These are phyloP conservation scores for Trifolium dubium DNA, from an alignment of 306 rosid genomes.

Conservation along the genomic window DNA sequence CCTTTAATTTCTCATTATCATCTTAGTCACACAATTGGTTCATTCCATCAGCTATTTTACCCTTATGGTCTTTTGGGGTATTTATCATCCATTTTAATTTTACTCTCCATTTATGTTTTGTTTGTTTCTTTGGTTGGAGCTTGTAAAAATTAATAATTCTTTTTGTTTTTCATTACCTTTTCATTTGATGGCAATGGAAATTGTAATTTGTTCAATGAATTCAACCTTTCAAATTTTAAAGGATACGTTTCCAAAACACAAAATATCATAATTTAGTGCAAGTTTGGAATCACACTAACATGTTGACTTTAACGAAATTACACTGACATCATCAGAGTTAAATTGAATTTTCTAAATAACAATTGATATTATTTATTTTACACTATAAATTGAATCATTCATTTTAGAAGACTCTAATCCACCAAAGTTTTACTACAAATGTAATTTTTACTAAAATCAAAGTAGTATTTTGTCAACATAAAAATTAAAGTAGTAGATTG, in stretches of 20 bases:
- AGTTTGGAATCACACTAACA: too few species aligned
- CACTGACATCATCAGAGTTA: too few species aligned
- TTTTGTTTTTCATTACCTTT: conserved; percentile 9
- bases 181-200: conserved; percentile 40
- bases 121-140: conserved; percentile 40
- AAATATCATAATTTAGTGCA: too few species aligned
- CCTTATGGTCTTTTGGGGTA: conserved; percentile 45
- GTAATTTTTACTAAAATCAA: background rate
- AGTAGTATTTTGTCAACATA: too few species aligned
- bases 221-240: conserved; percentile 36
- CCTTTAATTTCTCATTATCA: conserved; percentile 19
- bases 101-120: conserved; percentile 33
- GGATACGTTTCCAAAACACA: too few species aligned
- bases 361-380: too few species aligned
- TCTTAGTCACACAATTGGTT: conserved; percentile 38
- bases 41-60: background rate
- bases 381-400: too few species aligned
- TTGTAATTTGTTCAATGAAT: conserved; percentile 47
- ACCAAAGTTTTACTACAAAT: too few species aligned
- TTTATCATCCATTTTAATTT: conserved; percentile 52
- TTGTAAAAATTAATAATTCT: conserved; percentile 69
- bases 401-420: too few species aligned
- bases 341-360: too few species aligned
- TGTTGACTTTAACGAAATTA: too few species aligned
- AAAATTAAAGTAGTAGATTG: too few species aligned